These are phyloP conservation scores for Alternaria sp. DNA, from an alignment of 2,329 filamentous ascomycete species.

Conservation along the genomic window DNA sequence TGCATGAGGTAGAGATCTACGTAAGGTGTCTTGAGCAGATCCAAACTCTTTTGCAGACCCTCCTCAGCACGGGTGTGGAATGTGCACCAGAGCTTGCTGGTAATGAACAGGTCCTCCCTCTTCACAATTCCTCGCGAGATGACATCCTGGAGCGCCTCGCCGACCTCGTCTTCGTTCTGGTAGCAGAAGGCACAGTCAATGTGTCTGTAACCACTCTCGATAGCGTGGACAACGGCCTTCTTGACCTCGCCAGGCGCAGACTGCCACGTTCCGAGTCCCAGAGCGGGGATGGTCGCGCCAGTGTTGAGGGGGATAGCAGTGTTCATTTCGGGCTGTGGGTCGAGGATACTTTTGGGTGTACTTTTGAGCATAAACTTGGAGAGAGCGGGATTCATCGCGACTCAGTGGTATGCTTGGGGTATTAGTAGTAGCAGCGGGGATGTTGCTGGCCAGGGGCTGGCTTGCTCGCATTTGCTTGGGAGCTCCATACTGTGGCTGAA, in stretches of 20 bases:
- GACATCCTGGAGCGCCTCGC: conserved; percentile 77
- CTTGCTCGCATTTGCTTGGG: conserved; percentile 16
- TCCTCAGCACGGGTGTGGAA: conserved; percentile 76
- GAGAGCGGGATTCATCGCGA: conserved; percentile 51
- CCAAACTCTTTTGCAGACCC: conserved; percentile 76
- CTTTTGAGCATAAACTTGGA: conserved; percentile 51
- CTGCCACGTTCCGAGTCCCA: conserved; percentile 53
- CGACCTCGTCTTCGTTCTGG: conserved; percentile 84
- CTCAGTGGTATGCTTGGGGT: conserved; percentile 22
- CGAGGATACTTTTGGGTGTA: conserved; percentile 48
- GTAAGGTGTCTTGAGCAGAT: conserved; percentile 79
- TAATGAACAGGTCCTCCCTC: conserved; percentile 83
- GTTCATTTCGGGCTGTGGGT: conserved; percentile 52
- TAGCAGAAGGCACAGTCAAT: conserved; percentile 81
- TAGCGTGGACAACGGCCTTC: conserved; percentile 57
- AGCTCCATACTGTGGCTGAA: conserved; percentile 14
- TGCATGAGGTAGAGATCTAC: conserved; percentile 85
- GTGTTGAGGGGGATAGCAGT: conserved; percentile 53
- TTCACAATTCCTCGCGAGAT: conserved; percentile 73
- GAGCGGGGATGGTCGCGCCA: conserved; percentile 50
- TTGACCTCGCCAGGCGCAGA: conserved; percentile 57
- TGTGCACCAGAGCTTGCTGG: conserved; percentile 86
- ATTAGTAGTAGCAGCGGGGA: conserved; percentile 37
- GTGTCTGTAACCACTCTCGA: conserved; percentile 60
- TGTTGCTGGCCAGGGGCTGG: conserved; percentile 10